A percentile compares a stretch with the other conserved stretches of the same genome.
Evolutionary conservation across 164 flowering plant species (phyloP).

Genomic region (Saururus chinensis): DNA sequence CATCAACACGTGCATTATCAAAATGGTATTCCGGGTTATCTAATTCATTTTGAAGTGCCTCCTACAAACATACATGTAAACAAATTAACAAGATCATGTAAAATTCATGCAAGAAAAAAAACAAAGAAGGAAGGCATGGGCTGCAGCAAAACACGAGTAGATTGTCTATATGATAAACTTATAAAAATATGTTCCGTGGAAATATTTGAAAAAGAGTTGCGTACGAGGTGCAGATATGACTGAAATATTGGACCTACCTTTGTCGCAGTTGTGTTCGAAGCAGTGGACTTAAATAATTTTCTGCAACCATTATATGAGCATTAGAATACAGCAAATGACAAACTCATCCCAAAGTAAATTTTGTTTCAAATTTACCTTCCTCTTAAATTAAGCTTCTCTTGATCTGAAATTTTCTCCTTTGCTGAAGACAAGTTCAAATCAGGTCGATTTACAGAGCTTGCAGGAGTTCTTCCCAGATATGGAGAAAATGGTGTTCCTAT

Average conservation of each 20-base stretch:
- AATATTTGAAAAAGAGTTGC: too few relatives aligned
- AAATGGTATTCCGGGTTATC: background rate
- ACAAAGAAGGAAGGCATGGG: too few relatives aligned
- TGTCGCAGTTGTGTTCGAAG: constrained; percentile 8
- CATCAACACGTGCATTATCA: background rate
- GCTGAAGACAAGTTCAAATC: constrained; percentile 15
- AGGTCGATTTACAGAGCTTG: constrained; percentile 29
- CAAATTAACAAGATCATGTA: background rate
- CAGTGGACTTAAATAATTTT: constrained; percentile 14
- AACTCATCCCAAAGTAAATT: background rate
- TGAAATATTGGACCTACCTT: constrained; percentile 22
- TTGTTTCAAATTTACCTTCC: constrained; percentile 24
- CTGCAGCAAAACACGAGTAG: too few relatives aligned
- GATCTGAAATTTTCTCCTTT: constrained; percentile 24
- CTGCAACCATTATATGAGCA: constrained; percentile 8
- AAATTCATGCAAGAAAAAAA: too few relatives aligned
- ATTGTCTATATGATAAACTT: too few relatives aligned
- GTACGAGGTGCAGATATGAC: background rate
- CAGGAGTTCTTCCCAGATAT: constrained; percentile 33
- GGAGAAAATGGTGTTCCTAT: constrained; percentile 36
- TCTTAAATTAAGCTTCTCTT: constrained; percentile 12
- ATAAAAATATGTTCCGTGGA: too few relatives aligned
- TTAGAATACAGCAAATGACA: background rate
- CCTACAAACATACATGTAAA: background rate
- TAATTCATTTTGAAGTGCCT: background rate